These are phyloP conservation scores for Spencermartinsiella ligniputridi DNA, from an alignment of 1,139 yeast species.

Conservation along the genomic window DNA sequence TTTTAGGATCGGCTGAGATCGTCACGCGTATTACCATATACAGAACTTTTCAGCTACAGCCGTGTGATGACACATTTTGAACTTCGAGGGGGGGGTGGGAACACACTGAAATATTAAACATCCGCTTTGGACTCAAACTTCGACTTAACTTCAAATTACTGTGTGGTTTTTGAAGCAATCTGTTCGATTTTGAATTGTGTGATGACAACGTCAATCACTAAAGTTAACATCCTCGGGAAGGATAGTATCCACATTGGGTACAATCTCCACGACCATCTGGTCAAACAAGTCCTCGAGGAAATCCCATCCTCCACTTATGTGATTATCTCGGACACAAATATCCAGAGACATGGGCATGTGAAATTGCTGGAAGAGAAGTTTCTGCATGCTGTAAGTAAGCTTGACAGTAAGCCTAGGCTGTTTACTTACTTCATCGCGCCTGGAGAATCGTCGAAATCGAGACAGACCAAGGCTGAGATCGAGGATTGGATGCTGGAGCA, in stretches of 20 bases:
- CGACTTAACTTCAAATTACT: too few species aligned
- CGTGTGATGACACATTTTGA: neutral
- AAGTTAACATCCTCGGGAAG: constrained; percentile 56
- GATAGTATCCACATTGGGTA: constrained; percentile 91
- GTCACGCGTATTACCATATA: too few species aligned
- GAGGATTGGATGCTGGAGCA: constrained; percentile 83
- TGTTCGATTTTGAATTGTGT: too few species aligned
- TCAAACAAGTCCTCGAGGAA: constrained; percentile 56
- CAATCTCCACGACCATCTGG: constrained; percentile 71
- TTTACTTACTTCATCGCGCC: constrained; percentile 77
- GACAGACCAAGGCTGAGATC: constrained; percentile 86
- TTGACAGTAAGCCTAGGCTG: constrained; percentile 51
- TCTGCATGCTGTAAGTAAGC: constrained; percentile 30
- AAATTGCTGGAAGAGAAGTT: constrained; percentile 38
- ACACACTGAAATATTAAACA: too few species aligned
- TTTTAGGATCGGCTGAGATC: too few species aligned
- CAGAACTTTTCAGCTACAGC: neutral
- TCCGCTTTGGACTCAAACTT: too few species aligned
- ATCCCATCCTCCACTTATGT: constrained; percentile 88
- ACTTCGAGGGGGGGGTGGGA: too few species aligned
- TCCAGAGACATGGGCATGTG: constrained; percentile 64
- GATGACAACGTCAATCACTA: constrained; percentile 17
- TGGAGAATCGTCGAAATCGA: constrained; percentile 86
- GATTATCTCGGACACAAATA: constrained; percentile 79
- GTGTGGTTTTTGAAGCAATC: too few species aligned